Percentiles rank a stretch among this genome's conserved stretches.
These are phyloP conservation scores for Inga laurina DNA, from an alignment of 306 rosid genomes.

Conservation along the genomic window DNA sequence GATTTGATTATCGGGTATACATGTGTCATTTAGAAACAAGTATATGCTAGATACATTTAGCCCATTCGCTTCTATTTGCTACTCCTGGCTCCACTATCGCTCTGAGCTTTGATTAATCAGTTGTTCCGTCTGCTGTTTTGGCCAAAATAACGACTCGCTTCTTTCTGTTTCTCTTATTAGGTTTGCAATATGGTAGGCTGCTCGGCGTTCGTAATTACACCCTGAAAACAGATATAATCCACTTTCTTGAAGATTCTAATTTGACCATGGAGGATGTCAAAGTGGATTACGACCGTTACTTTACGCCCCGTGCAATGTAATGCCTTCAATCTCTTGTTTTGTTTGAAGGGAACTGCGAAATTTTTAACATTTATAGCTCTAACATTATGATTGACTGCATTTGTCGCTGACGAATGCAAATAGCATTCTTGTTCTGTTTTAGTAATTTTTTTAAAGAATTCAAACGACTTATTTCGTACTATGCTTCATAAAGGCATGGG, in stretches of 20 bases:
- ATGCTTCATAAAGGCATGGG: neutral
- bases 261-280: slow-evolving; percentile 75
- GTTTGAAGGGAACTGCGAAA: slow-evolving; percentile 2
- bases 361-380: slow-evolving; percentile 21
- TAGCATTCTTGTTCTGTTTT: neutral
- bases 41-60: slow-evolving; percentile 6
- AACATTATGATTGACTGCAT: neutral
- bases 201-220: slow-evolving; percentile 39
- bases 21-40: slow-evolving; percentile 16
- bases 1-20: neutral
- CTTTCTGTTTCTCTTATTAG: slow-evolving; percentile 38
- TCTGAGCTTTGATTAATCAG: slow-evolving; percentile 13
- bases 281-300: slow-evolving; percentile 56
- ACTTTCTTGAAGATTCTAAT: slow-evolving; percentile 64
- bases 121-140: neutral
- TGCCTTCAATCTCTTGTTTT: slow-evolving; percentile 31
- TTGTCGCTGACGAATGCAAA: neutral
- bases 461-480: neutral
- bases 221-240: slow-evolving; percentile 73
- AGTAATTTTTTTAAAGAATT: neutral
- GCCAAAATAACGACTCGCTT: slow-evolving; percentile 3
- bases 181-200: slow-evolving; percentile 57
- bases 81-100: neutral
- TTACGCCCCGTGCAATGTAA: slow-evolving; percentile 55
- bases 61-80: neutral